Percentiles rank a stretch among this genome's conserved stretches.
Evolutionary conservation across 345 rosid species (phyloP).

Genomic region (Sisymbrium irio): DNA sequence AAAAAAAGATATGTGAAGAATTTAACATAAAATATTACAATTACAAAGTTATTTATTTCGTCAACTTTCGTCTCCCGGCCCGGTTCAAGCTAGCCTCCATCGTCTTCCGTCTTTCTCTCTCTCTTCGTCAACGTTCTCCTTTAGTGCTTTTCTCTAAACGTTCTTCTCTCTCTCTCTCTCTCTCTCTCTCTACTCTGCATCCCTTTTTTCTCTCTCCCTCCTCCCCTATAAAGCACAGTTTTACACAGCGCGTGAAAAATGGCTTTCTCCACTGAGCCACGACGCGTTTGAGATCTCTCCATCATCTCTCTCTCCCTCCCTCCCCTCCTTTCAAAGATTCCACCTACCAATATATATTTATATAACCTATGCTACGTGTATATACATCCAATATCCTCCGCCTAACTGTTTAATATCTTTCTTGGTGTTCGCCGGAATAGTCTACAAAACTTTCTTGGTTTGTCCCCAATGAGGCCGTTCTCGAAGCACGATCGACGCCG

Average conservation of each 20-base stretch:
- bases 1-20: neutral
- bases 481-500: constrained; percentile 75
- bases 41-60: neutral
- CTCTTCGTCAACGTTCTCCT: constrained; percentile 15
- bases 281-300: constrained; percentile 35
- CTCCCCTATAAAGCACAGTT: constrained; percentile 26
- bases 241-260: constrained; percentile 38
- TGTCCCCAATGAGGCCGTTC: constrained; percentile 45
- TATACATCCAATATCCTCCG: constrained; percentile 1
- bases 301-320: constrained; percentile 5
- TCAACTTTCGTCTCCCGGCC: neutral
- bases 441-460: neutral
- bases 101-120: neutral
- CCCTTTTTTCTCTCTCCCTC: constrained; percentile 6
- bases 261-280: constrained; percentile 36
- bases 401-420: neutral
- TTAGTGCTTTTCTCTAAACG: neutral
- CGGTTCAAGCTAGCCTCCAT: constrained; percentile 4
- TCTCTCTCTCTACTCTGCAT: constrained; percentile 14
- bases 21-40: neutral
- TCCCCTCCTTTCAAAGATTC: constrained; percentile 10
- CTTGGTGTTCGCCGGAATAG: neutral
- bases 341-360: constrained; percentile 2
- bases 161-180: neutral
- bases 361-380: constrained; percentile 26